A percentile compares a stretch with the other conserved stretches of the same genome.
phyloP scores from a whole-genome alignment of 768 basidiomycete genomes.

The Flagelloscypha sp. region DNA sequence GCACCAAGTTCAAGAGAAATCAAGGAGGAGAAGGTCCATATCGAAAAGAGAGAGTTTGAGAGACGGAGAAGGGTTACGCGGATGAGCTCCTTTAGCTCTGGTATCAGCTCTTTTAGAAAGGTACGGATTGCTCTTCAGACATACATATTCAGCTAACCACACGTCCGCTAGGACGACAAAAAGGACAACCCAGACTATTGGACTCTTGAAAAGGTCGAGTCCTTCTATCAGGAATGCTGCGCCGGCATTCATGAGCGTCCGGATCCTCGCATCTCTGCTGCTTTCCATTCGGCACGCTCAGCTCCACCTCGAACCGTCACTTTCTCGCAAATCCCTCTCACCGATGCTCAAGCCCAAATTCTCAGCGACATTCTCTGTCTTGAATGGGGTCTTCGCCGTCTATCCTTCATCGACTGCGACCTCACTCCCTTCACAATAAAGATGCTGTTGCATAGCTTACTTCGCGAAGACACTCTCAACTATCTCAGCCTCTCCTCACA shows the following conservation, averaged over 20 bases:
- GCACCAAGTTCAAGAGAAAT: slow-evolving; percentile 76
- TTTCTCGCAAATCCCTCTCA: slow-evolving; percentile 73
- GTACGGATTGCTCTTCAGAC: no score
- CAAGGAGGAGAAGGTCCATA: slow-evolving; percentile 75
- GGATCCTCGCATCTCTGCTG: slow-evolving; percentile 54
- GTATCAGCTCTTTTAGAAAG: no score
- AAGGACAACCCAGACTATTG: slow-evolving; percentile 60
- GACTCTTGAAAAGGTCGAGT: slow-evolving; percentile 75
- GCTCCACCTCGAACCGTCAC: slow-evolving; percentile 59
- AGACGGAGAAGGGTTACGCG: slow-evolving; percentile 57
- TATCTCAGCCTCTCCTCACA: slow-evolving; percentile 80
- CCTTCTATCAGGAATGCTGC: slow-evolving; percentile 84
- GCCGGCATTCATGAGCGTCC: slow-evolving; percentile 65
- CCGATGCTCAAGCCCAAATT: slow-evolving; percentile 59
- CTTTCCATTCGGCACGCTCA: slow-evolving; percentile 32
- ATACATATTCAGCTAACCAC: no score
- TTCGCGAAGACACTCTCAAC: slow-evolving; percentile 74
- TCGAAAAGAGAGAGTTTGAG: slow-evolving; percentile 68
- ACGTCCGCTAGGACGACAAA: slow-evolving; percentile 13
- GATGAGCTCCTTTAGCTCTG: slow-evolving; percentile 46
- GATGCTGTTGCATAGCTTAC: slow-evolving; percentile 79
- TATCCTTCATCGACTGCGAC: slow-evolving; percentile 81
- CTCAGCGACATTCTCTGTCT: slow-evolving; percentile 87
- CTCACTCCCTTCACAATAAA: no score
- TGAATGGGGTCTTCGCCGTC: slow-evolving; percentile 86